A percentile compares a stretch with the other conserved stretches of the same genome.
Evolutionary conservation across 371 early-diverging fungal genomes (phyloP).

Genomic region (Sporodiniella umbellata): DNA sequence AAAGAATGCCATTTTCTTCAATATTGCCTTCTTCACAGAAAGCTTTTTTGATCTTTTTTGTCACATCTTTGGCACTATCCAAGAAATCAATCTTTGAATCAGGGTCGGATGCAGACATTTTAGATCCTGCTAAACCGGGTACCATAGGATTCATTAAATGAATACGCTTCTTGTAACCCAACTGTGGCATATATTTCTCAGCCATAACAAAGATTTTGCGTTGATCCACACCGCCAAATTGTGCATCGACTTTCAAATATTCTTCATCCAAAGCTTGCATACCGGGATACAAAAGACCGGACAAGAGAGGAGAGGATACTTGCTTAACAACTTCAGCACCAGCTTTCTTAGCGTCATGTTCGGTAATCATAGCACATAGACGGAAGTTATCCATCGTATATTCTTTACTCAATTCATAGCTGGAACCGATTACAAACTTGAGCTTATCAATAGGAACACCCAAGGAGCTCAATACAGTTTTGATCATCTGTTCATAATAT

Average conservation of each 20-base stretch:
- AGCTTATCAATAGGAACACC: constrained; percentile 93
- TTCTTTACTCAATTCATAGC: constrained; percentile 84
- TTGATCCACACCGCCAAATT: constrained; percentile 99
- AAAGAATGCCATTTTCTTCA: constrained; percentile 90
- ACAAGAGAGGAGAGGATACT: constrained; percentile 91
- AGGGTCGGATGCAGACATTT: constrained; percentile 98
- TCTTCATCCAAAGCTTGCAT: constrained; percentile 99
- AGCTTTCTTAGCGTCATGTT: constrained; percentile 99
- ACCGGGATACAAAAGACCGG: constrained; percentile 97
- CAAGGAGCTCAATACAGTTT: constrained; percentile 85
- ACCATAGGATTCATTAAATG: constrained; percentile 99
- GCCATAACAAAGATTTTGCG: constrained; percentile 99
- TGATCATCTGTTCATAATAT: constrained; percentile 96
- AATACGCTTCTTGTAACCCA: constrained; percentile 98
- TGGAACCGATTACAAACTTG: constrained; percentile 91
- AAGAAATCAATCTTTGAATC: constrained; percentile 98
- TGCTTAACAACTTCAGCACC: constrained; percentile 99
- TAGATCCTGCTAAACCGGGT: constrained; percentile 94
- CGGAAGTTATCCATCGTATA: constrained; percentile 96
- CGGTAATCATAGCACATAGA: constrained; percentile 85
- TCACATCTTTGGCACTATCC: constrained; percentile 84
- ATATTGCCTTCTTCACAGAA: constrained; percentile 99
- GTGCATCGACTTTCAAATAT: constrained; percentile 96
- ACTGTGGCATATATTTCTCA: constrained; percentile 92
- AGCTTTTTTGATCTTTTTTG: constrained; percentile 94